These are phyloP conservation scores for Apiotrichum veenhuisii DNA, from an alignment of 1,284 basidiomycete species.

Conservation along the genomic window DNA sequence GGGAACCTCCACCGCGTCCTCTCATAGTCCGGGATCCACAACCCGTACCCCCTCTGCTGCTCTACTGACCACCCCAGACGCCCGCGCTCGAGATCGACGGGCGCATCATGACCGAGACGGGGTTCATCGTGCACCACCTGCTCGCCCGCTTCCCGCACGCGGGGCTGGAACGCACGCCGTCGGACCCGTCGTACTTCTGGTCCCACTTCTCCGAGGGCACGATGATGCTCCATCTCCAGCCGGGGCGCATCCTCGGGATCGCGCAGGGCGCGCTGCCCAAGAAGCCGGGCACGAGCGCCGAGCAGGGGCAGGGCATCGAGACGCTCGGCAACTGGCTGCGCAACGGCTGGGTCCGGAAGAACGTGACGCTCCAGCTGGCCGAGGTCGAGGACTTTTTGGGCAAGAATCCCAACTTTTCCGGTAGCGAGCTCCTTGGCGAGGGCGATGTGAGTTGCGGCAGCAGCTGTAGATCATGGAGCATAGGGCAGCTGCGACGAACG, in stretches of 20 bases:
- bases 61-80: slow-evolving; percentile 17
- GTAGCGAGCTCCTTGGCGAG: slow-evolving; percentile 32
- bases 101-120: slow-evolving; percentile 34
- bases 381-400: slow-evolving; percentile 35
- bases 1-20: not conserved
- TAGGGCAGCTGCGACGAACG: no score
- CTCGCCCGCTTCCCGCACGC: slow-evolving; percentile 12
- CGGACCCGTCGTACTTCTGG: slow-evolving; percentile 33
- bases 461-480: not conserved
- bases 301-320: slow-evolving; percentile 22
- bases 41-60: no score
- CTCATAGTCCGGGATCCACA: slow-evolving; percentile 5
- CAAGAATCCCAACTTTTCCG: slow-evolving; percentile 31
- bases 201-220: slow-evolving; percentile 39
- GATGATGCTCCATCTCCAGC: slow-evolving; percentile 38
- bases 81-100: slow-evolving; percentile 36
- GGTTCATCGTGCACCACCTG: slow-evolving; percentile 35
- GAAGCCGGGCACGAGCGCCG: slow-evolving; percentile 7
- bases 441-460: slow-evolving; percentile 42
- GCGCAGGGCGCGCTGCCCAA: slow-evolving; percentile 3
- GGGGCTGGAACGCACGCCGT: slow-evolving; percentile 22
- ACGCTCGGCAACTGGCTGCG: slow-evolving; percentile 6
- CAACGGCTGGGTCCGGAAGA: slow-evolving; percentile 13
- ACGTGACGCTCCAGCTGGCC: slow-evolving; percentile 18
- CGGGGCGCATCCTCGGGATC: slow-evolving; percentile 15